Evolutionary conservation across 2,329 filamentous ascomycete genomes (phyloP), one percentile per base, ranked within the genome.

Genomic region (Pseudogymnoascus sp.): DNA sequence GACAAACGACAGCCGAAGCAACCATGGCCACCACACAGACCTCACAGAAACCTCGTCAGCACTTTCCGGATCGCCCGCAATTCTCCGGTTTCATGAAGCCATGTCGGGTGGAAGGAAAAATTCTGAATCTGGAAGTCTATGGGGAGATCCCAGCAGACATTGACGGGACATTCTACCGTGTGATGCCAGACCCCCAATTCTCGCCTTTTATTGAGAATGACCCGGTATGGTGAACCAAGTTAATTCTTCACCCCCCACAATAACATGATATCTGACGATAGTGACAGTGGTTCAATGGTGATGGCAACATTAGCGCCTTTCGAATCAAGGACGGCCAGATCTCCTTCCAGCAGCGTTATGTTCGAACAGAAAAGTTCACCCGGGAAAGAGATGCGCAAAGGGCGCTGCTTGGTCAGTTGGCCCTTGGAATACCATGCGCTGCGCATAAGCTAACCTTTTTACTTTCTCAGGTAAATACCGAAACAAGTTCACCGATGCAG

Each of bases 401-500:
- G 19, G 61, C 33, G 12, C 12, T 35, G 12, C 33, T 35, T 4
- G 33, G 33, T 35, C 10, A 35, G 33, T 35, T 28, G 26, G 26
- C 26, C 26, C 6, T 28, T 28, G 26, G 26, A 28, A 28, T 28
- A 28, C 26, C 26, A 28, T 28, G 26, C 26, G 26, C 26, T 28
- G 26, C 26, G 6, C 6, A 28, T 28, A 28, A 35, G 33, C 33
- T 12, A 35, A 35, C 33, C 33, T 35, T 35, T 12, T 35, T 12
- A 35, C 33, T 35, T 28, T 28, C 33, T 35, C 33, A 35, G 33
- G 33, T 12, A 35, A 35, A 12, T 35, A 85, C 65, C 75, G 83
- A 11, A 85, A 86, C 67, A 81, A 79, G 0, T 84, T 76, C 65
- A 84, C 82, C 4, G 81, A 84, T 68, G 79, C 79, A 59, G 79